Evolutionary conservation across 176 grass and related monocot species (phyloP).

Genomic region (Luzula sylvatica): DNA sequence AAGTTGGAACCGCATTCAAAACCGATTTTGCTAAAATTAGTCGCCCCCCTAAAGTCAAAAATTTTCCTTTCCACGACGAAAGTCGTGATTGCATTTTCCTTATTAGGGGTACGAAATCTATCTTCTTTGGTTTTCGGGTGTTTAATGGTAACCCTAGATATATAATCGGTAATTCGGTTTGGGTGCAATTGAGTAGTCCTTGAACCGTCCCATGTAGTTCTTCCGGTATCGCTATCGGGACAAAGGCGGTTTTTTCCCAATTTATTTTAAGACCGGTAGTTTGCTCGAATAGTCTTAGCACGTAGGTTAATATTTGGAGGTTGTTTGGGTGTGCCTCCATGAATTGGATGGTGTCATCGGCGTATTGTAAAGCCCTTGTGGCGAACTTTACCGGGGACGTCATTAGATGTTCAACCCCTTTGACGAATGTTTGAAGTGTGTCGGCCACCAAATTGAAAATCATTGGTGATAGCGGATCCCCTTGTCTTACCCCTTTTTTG

Average conservation of each 20-base stretch:
- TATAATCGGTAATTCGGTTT: not conserved
- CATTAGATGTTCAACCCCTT: not conserved
- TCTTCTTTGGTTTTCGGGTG: not conserved
- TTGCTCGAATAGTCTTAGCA: not conserved
- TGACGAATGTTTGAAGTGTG: not conserved
- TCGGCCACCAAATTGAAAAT: not conserved
- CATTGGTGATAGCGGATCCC: not conserved
- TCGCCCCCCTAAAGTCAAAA: not conserved
- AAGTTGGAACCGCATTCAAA: not conserved
- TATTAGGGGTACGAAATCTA: not conserved
- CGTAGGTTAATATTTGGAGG: not conserved
- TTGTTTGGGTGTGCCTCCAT: not conserved
- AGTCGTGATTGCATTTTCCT: not conserved
- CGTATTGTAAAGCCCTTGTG: not conserved
- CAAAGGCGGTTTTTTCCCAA: not conserved
- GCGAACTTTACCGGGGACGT: too few species aligned
- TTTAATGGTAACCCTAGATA: not conserved
- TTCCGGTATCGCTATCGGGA: not conserved
- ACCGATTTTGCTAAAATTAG: not conserved
- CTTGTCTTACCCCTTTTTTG: not conserved
- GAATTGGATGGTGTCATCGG: not conserved
- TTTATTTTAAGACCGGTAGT: not conserved
- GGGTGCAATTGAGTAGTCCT: not conserved
- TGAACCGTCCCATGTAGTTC: not conserved
- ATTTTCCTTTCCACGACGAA: not conserved